Percentiles rank a stretch among this genome's conserved stretches.
Evolutionary conservation across 225 moss, liverwort and hornwort genomes (phyloP).

Genomic region (Physcomitrium patens): DNA sequence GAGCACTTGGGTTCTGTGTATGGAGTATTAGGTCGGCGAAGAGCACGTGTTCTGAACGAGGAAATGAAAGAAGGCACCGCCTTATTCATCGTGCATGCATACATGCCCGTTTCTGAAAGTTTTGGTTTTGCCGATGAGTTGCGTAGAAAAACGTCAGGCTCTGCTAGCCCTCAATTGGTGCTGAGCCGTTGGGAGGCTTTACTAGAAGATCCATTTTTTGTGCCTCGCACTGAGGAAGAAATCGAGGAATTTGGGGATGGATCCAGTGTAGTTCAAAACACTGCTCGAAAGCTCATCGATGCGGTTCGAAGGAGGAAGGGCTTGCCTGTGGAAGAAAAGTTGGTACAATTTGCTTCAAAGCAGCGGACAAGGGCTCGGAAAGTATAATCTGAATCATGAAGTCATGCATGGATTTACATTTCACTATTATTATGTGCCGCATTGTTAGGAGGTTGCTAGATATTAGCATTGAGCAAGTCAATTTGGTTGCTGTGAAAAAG

Average conservation of each 20-base stretch:
- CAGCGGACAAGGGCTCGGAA: constrained; percentile 94
- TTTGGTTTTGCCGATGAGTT: constrained; percentile 96
- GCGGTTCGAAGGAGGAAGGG: constrained; percentile 88
- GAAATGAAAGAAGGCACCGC: constrained; percentile 97
- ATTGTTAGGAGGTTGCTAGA: neutral
- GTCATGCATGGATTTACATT: neutral
- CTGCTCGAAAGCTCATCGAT: constrained; percentile 93
- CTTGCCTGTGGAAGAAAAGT: constrained; percentile 90
- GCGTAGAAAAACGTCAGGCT: constrained; percentile 90
- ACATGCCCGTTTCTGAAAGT: constrained; percentile 96
- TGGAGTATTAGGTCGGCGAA: constrained; percentile 78
- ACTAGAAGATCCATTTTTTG: constrained; percentile 87
- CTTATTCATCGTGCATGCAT: constrained; percentile 90
- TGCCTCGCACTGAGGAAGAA: constrained; percentile 94
- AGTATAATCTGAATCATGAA: constrained; percentile 42
- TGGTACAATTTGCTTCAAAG: constrained; percentile 89
- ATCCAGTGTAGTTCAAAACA: constrained; percentile 84
- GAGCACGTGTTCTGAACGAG: constrained; percentile 88
- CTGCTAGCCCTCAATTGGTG: constrained; percentile 91
- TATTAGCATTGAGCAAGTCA: constrained; percentile 9
- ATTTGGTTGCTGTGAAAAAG: constrained; percentile 11
- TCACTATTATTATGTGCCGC: neutral
- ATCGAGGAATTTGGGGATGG: constrained; percentile 97
- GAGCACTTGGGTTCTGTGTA: constrained; percentile 94
- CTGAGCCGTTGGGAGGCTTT: constrained; percentile 96